These are phyloP conservation scores for Nitzschia sp. DNA, from an alignment of 108 stramenopile genomes.

Conservation along the genomic window DNA sequence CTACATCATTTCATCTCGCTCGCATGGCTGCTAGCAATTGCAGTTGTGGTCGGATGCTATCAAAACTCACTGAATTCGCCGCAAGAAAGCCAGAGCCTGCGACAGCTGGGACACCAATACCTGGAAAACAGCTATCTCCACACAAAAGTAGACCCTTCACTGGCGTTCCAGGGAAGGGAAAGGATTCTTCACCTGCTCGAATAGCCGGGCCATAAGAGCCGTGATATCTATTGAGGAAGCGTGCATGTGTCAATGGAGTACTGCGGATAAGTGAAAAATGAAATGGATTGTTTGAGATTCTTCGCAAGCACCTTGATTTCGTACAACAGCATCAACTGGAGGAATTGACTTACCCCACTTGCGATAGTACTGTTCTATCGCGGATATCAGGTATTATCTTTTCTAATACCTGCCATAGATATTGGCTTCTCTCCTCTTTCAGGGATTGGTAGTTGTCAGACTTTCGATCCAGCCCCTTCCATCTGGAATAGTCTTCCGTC, in stretches of 20 bases:
- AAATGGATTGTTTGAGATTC: background rate
- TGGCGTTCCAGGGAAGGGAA: conserved; percentile 73
- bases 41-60: conserved; percentile 54
- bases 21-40: conserved; percentile 43
- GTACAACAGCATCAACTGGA: no score
- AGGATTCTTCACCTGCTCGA: conserved; percentile 72
- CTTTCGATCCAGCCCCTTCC: conserved; percentile 74
- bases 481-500: conserved; percentile 76
- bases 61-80: conserved; percentile 70
- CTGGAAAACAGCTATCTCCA: conserved; percentile 86
- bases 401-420: conserved; percentile 84
- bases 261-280: background rate
- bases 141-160: conserved; percentile 57
- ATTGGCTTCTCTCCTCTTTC: conserved; percentile 82
- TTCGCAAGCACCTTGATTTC: background rate
- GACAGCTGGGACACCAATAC: conserved; percentile 91
- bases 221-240: conserved; percentile 77
- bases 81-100: conserved; percentile 88
- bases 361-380: conserved; percentile 36
- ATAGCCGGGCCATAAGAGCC: conserved; percentile 90
- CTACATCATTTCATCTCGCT: background rate
- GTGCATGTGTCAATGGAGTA: conserved; percentile 80
- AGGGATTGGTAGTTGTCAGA: conserved; percentile 73
- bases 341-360: conserved; percentile 55
- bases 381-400: conserved; percentile 82